Percentiles rank a stretch among this genome's conserved stretches.
These are phyloP conservation scores for Lepidopterella palustris DNA, from an alignment of 495 filamentous ascomycete genomes.

Conservation along the genomic window DNA sequence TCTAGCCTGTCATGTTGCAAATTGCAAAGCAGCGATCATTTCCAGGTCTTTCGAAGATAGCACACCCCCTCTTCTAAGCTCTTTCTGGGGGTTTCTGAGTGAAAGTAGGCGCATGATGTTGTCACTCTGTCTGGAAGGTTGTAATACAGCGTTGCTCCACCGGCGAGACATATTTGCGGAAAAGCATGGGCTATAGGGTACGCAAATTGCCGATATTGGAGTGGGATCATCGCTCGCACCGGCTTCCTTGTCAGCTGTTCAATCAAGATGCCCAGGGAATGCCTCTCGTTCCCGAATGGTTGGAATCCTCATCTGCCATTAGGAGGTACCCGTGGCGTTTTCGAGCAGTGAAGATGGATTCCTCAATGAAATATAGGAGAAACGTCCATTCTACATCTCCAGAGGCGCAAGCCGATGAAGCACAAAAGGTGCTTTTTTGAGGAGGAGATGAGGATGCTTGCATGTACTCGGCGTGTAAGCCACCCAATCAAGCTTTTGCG, in stretches of 20 bases:
- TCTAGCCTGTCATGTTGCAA: neutral
- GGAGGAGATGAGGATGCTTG: no score
- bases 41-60: neutral
- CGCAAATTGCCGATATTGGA: neutral
- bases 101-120: conserved; percentile 1
- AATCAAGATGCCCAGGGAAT: no score
- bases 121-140: conserved; percentile 18
- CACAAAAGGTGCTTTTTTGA: no score
- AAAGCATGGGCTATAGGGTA: neutral
- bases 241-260: neutral
- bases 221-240: neutral
- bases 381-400: no score
- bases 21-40: neutral
- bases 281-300: neutral
- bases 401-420: no score
- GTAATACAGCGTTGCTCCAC: conserved; percentile 16
- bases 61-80: neutral
- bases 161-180: neutral
- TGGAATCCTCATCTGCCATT: no score
- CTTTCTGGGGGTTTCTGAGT: neutral
- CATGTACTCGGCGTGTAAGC: no score
- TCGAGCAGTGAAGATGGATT: no score
- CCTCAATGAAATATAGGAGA: no score
- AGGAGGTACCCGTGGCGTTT: no score
- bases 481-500: no score